Evolutionary conservation across 1,284 basidiomycete genomes (phyloP), one percentile per base, ranked within the genome.

Genomic region (Cutaneotrichosporon daszewskae): DNA sequence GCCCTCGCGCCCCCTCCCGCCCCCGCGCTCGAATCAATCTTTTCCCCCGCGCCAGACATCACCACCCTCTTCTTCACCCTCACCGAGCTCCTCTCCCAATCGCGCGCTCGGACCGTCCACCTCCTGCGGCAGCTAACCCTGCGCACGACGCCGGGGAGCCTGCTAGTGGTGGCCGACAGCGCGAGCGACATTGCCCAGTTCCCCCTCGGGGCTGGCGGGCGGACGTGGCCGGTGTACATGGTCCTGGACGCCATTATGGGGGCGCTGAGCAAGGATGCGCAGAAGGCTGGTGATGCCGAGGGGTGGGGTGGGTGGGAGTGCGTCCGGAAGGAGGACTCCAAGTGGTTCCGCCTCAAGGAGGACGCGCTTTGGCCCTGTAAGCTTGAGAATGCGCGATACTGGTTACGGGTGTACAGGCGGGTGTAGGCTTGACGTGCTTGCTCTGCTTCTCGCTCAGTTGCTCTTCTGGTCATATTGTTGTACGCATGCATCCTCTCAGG

Each of bases 51-150:
- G 16, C 57, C 64, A 9, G 35, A 53, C 18, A 55, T 73, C 31
- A 63, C 71, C 45, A 73, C 72, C 16, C 54, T 72, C 45, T 58
- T 74, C 44, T 74, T 72, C 62, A 73, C 72, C 8, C 62, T 72
- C 11, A 64, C 69, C 38, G 72, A 74, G 49, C 66, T 74, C 26
- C 59, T 74, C 37, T 42, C 67, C 9, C 65, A 73, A 57, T 69
- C 66, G 9, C 65, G 70, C 19, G 36, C 67, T 32, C 43, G 57
- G 22, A 69, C 74, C 22, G 38, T 75, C 49, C 50, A 55, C n/a
- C 51, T 72, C 37, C 58, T 74, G 4, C 43, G 59, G 25, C 37
- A 58, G 24, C 38, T 75, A 25, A 58, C 73, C 28, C 23, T 58
- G 16, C 29, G 55, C 31, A 49, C 67, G 31, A 53, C 69, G 32